Evolutionary conservation across 1,284 basidiomycete species (phyloP), one percentile per base, ranked within the genome.

Genomic region (Anthracocystis setariae): DNA sequence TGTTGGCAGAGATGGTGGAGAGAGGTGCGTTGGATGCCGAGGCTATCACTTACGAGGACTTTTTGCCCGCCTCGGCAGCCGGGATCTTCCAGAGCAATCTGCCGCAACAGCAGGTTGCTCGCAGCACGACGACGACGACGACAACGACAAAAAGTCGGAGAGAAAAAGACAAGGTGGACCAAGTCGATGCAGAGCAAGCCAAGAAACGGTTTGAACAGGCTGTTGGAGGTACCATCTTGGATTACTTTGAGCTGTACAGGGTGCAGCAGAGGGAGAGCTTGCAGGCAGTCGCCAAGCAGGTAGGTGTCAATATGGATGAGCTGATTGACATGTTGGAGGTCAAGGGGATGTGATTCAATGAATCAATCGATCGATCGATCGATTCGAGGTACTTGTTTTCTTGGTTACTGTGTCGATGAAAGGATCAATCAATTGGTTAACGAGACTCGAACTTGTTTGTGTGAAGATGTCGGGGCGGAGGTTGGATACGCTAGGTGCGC

Each of bases 21-120:
- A 50, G 56, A 1, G 84, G 84, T 0, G 60, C 73, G 12, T 76
- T 84, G 20, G 61, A 53, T 1, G 78, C 72, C 35, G 74, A 78
- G 33, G 83, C 84, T 8, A 79, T 85, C 20, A 81, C 82, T 8
- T 85, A 85, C 61, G 85, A 85, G 59, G 85, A 85, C 58, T 85
- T 85, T 65, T 64, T 85, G 15, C 85, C 85, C 0, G 84, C 84
- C 3, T 82, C 78, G 3, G 85, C 85, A 8, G 85, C 85, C 1
- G 84, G 85, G 10, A 85, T 85, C 54, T 85, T 85, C 74, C 82
- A 83, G 57, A 82, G 79, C 29, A 85, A 85, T 18, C 55, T 73
- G 8, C 56, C 70, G 9, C 66, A 52, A 29, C 35, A 47, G 8
- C 17, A 47, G 4, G 8, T 20, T 5, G 18, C 43, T 42, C 20